Evolutionary conservation across 805 yeast genomes (phyloP).

Genomic region (Starmera quercuum): DNA sequence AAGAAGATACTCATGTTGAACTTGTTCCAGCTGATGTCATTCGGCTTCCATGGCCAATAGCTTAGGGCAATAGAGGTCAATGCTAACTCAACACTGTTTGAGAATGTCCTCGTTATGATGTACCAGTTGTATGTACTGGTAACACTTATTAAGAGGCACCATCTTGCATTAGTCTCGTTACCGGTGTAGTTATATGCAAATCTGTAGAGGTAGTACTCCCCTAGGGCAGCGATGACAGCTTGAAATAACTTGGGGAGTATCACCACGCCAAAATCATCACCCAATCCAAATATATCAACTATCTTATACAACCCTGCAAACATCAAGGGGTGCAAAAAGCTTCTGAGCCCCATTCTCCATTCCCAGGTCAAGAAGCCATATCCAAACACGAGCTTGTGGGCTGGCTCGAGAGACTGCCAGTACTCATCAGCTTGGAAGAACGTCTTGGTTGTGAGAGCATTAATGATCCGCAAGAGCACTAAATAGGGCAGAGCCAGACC

Average conservation of each 20-base stretch:
- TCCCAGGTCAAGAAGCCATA: conserved; percentile 93
- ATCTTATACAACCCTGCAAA: conserved; percentile 42
- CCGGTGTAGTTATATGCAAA: conserved; percentile 33
- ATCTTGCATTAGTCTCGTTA: conserved; percentile 27
- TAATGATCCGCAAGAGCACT: conserved; percentile 42
- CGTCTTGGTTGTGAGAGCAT: conserved; percentile 58
- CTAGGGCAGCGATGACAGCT: conserved; percentile 61
- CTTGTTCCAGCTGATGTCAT: conserved; percentile 9
- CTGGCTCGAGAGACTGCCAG: conserved; percentile 91
- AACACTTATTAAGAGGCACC: conserved; percentile 43
- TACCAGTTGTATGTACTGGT: conserved; percentile 77
- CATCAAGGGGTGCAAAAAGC: conserved; percentile 72
- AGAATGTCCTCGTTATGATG: conserved; percentile 72
- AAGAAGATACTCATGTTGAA: conserved; percentile 34
- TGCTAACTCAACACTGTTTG: conserved; percentile 74
- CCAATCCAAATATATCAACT: conserved; percentile 24
- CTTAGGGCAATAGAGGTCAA: conserved; percentile 59
- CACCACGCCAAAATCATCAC: conserved; percentile 33
- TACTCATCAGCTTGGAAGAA: conserved; percentile 96
- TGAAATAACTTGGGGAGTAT: conserved; percentile 60
- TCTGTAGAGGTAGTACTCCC: conserved; percentile 53
- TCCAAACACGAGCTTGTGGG: conserved; percentile 66
- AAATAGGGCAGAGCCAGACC: conserved; percentile 21
- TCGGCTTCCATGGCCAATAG: conserved; percentile 60
- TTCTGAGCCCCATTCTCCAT: conserved; percentile 71